Conservation (phyloP, 1,284 basidiomycete species). For the Sparassis latifolia region DNA sequence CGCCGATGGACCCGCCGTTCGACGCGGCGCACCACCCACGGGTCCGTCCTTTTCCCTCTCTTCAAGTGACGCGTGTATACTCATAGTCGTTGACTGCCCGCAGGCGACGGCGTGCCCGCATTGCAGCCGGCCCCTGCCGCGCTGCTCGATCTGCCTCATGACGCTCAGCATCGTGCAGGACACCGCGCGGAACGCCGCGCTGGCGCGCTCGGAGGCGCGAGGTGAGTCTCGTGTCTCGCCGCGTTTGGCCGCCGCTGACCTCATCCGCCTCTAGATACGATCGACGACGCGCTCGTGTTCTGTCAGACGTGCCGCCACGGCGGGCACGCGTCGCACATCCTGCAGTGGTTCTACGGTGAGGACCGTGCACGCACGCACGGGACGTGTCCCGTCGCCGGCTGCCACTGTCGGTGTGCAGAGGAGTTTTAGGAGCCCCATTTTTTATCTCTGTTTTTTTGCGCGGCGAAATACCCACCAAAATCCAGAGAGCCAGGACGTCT, state of each 20-base stretch:
- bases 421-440: slow-evolving; percentile 40
- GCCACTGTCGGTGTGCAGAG: slow-evolving; percentile 65
- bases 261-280: slow-evolving; percentile 47
- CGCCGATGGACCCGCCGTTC: slow-evolving; percentile 39
- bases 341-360: slow-evolving; percentile 74
- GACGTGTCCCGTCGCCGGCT: slow-evolving; percentile 67
- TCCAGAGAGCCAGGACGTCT: no score
- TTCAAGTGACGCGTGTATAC: background rate
- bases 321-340: slow-evolving; percentile 71
- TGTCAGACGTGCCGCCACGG: slow-evolving; percentile 80
- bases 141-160: slow-evolving; percentile 73
- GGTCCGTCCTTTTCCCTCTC: slow-evolving; percentile 31
- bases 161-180: slow-evolving; percentile 64
- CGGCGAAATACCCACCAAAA: no score
- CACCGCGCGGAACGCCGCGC: slow-evolving; percentile 38
- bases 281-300: slow-evolving; percentile 74
- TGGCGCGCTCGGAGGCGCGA: slow-evolving; percentile 1
- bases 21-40: slow-evolving; percentile 31
- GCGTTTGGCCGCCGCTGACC: background rate
- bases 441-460: no score
- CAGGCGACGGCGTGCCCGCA: slow-evolving; percentile 66
- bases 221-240: background rate
- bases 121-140: slow-evolving; percentile 61
- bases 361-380: slow-evolving; percentile 47
- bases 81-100: background rate